These are phyloP conservation scores for Rasamsonia emersonii DNA, from an alignment of 2,329 filamentous ascomycete genomes.

Conservation along the genomic window DNA sequence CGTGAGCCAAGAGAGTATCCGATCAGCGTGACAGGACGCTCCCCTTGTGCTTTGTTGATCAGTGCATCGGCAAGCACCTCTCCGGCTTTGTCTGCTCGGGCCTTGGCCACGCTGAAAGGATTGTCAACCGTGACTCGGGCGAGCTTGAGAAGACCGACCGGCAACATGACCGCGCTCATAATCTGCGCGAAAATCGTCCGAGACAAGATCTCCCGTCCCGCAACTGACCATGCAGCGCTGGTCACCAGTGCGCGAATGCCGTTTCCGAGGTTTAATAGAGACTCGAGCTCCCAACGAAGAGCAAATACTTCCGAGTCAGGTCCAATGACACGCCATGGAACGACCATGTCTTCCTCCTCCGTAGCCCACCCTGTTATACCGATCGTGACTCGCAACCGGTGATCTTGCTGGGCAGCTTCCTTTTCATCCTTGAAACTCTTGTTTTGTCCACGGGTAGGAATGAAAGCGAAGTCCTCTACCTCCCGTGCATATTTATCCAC, in stretches of 20 bases:
- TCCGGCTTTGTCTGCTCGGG: constrained; percentile 71
- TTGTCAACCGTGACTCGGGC: constrained; percentile 69
- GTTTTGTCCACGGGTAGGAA: constrained; percentile 56
- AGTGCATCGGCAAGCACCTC: constrained; percentile 72
- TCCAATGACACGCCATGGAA: constrained; percentile 71
- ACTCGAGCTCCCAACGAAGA: constrained; percentile 72
- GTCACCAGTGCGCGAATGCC: constrained; percentile 69
- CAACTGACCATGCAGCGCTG: constrained; percentile 67
- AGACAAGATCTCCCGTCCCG: constrained; percentile 67
- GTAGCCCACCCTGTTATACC: constrained; percentile 75
- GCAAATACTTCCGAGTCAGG: constrained; percentile 69
- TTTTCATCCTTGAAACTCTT: constrained; percentile 38
- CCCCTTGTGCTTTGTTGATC: constrained; percentile 72
- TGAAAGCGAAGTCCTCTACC: constrained; percentile 79
- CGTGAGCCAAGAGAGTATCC: constrained; percentile 76
- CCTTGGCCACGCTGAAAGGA: constrained; percentile 68
- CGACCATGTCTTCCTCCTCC: constrained; percentile 60
- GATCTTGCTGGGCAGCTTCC: constrained; percentile 42
- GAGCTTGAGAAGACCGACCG: constrained; percentile 56
- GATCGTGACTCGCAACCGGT: constrained; percentile 71
- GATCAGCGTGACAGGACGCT: constrained; percentile 69
- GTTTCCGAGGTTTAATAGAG: constrained; percentile 67
- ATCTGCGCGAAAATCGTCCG: constrained; percentile 61
- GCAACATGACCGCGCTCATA: constrained; percentile 58
- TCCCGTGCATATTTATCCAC: constrained; percentile 83